A percentile compares a stretch with the other conserved stretches of the same genome.
Evolutionary conservation across 2,329 filamentous ascomycete species (phyloP).

Genomic region (Aureobasidium pullulans): DNA sequence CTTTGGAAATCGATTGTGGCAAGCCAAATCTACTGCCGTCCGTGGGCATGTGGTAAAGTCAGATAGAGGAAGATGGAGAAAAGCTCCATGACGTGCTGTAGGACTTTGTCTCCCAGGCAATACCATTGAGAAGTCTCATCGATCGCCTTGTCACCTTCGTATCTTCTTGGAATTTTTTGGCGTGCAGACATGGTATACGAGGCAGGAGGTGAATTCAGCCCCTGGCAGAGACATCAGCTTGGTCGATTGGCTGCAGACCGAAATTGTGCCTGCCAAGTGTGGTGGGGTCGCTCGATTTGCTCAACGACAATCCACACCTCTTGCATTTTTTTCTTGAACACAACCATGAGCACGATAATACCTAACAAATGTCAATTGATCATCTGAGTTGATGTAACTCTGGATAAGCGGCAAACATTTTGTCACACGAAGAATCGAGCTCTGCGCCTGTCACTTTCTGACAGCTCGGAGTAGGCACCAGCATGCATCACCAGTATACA

Average conservation of each 20-base stretch:
- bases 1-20: conserved; percentile 3
- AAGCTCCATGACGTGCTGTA: neutral
- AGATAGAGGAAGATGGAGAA: neutral
- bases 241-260: neutral
- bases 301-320: conserved; percentile 8
- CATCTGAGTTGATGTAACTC: too few relatives aligned
- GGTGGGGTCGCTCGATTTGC: neutral
- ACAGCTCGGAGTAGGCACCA: neutral
- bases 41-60: neutral
- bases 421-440: neutral
- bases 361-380: too few relatives aligned
- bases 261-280: conserved; percentile 11
- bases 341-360: neutral
- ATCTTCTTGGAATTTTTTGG: neutral
- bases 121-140: neutral
- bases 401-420: neutral
- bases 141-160: neutral
- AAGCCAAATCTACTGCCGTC: neutral
- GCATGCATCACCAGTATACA: neutral
- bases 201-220: conserved; percentile 7
- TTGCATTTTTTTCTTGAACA: neutral
- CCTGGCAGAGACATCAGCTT: conserved; percentile 7
- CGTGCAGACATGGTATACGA: conserved; percentile 8
- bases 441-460: neutral
- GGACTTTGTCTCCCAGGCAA: neutral